These are phyloP conservation scores for Sugiyamaella pinicola DNA, from an alignment of 1,139 yeast genomes.

Conservation along the genomic window DNA sequence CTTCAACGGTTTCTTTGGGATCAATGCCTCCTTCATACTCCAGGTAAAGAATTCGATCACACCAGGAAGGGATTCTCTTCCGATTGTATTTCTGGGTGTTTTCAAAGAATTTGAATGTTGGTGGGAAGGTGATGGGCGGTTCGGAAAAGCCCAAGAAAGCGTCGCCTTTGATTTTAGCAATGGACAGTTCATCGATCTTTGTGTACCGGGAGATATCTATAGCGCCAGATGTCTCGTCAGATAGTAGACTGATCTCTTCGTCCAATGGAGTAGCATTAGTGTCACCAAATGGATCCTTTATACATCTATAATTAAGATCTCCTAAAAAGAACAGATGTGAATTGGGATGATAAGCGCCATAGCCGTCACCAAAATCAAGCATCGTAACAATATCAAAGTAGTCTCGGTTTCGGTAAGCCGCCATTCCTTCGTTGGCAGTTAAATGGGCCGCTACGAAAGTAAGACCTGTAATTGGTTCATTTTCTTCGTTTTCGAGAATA, in stretches of 20 bases:
- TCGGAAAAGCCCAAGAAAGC: conserved; percentile 68
- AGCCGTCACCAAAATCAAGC: conserved; percentile 63
- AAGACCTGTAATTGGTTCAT: conserved; percentile 34
- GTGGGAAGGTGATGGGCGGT: conserved; percentile 60
- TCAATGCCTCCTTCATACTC: conserved; percentile 43
- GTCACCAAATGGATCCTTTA: conserved; percentile 28
- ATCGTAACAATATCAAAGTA: conserved; percentile 53
- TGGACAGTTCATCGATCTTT: conserved; percentile 60
- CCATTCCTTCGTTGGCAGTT: conserved; percentile 74
- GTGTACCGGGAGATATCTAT: conserved; percentile 2
- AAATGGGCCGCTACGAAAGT: conserved; percentile 74
- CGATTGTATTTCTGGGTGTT: conserved; percentile 52
- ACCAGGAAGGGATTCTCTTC: conserved; percentile 82
- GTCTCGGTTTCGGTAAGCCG: conserved; percentile 55
- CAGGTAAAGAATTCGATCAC: conserved; percentile 74
- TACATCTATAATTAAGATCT: conserved; percentile 76
- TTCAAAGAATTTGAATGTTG: conserved; percentile 68
- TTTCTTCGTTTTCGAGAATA: conserved; percentile 38
- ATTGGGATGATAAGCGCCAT: conserved; percentile 55
- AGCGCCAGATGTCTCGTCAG: not conserved
- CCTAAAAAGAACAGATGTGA: conserved; percentile 75
- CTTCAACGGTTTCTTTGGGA: conserved; percentile 25
- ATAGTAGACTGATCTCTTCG: conserved; percentile 10
- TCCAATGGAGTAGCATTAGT: not conserved
- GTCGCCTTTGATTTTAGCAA: conserved; percentile 48